Conservation (phyloP, 352 stramenopile species). For the Pythium pyrilobum region DNA sequence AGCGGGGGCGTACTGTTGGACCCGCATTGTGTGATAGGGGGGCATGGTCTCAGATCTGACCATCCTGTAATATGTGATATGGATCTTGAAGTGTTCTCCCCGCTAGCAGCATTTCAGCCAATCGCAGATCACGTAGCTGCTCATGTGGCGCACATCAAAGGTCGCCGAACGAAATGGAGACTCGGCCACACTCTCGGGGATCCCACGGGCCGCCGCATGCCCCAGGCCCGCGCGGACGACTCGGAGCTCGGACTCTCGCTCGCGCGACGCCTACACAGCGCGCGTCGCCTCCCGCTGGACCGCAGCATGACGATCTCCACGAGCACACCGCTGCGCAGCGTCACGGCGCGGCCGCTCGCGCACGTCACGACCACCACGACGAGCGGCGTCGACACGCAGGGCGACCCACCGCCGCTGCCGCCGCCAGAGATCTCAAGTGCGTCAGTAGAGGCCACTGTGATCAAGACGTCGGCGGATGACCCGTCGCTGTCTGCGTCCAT, state of each 20-base stretch:
- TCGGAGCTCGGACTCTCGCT: constrained; percentile 15
- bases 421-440: background rate
- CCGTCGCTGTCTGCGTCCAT: constrained; percentile 27
- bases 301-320: constrained; percentile 16
- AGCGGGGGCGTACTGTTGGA: too few relatives aligned
- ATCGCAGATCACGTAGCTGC: background rate
- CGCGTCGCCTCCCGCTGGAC: background rate
- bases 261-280: constrained; percentile 9
- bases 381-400: constrained; percentile 5
- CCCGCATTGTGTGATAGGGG: too few relatives aligned
- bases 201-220: constrained; percentile 6
- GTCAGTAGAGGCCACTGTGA: background rate
- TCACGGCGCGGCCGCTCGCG: constrained; percentile 23
- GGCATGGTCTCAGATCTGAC: constrained; percentile 17
- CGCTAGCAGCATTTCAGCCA: constrained; percentile 3
- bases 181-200: too few relatives aligned
- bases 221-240: constrained; percentile 2
- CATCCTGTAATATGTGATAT: background rate
- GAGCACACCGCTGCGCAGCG: constrained; percentile 18
- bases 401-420: background rate
- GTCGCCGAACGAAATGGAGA: constrained; percentile 1
- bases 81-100: constrained; percentile 19
- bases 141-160: constrained; percentile 7
- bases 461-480: constrained; percentile 2
- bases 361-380: constrained; percentile 16